Percentiles rank a stretch among this genome's conserved stretches.
Evolutionary conservation across 148 eudicot species (phyloP).

Genomic region (Vaccinium myrtillus): DNA sequence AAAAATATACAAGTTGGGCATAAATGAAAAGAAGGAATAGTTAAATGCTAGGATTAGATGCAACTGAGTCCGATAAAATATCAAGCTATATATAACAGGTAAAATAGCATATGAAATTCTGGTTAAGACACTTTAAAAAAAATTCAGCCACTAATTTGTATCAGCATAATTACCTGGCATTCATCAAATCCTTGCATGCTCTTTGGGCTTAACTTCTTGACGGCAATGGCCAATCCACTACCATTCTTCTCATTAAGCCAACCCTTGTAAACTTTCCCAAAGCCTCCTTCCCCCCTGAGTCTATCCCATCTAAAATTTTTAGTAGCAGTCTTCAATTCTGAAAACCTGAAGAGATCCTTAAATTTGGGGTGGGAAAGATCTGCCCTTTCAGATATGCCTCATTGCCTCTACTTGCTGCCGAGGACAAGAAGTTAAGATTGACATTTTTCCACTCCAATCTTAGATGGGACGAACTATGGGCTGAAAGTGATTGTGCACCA

Average conservation of each 20-base stretch:
- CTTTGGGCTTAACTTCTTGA: conserved; percentile 73
- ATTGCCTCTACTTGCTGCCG: conserved; percentile 40
- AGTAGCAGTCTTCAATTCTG: conserved; percentile 59
- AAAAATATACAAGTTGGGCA: too few species aligned
- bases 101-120: neutral
- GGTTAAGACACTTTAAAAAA: too few species aligned
- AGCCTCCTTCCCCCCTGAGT: conserved; percentile 78
- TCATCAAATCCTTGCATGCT: conserved; percentile 79
- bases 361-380: conserved; percentile 46
- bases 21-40: neutral
- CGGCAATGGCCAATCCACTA: conserved; percentile 54
- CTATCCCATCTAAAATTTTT: conserved; percentile 56
- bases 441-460: neutral
- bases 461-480: neutral
- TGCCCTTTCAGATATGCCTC: conserved; percentile 39
- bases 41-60: neutral
- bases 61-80: neutral
- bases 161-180: conserved; percentile 61
- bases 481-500: neutral
- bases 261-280: conserved; percentile 79
- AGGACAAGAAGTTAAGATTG: conserved; percentile 37
- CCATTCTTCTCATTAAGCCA: conserved; percentile 57
- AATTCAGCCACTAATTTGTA: neutral
- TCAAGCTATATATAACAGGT: neutral
- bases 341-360: conserved; percentile 49